These are phyloP conservation scores for Diaporthe sp. DNA, from an alignment of 2,329 filamentous ascomycete species.

Conservation along the genomic window DNA sequence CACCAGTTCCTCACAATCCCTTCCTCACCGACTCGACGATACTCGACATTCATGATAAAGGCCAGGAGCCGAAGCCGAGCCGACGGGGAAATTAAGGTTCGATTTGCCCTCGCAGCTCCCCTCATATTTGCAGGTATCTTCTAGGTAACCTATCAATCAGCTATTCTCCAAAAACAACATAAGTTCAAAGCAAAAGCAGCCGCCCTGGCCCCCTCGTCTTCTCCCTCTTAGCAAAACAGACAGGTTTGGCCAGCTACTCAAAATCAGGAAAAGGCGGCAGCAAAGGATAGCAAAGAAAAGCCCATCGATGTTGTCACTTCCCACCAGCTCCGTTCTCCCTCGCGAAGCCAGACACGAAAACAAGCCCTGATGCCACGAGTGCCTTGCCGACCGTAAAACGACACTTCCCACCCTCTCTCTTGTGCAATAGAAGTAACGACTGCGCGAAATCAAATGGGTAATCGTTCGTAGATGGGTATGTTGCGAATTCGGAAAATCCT, in stretches of 20 bases:
- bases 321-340: constrained; percentile 22
- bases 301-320: constrained; percentile 16
- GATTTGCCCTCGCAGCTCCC: constrained; percentile 34
- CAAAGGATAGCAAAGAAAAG: constrained; percentile 10
- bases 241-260: constrained; percentile 29
- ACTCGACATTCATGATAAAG: not conserved
- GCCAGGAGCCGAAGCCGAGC: not conserved
- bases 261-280: constrained; percentile 18
- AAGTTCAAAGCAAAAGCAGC: constrained; percentile 10
- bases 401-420: constrained; percentile 19
- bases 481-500: constrained; percentile 21
- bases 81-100: constrained; percentile 20
- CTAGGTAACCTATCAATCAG: constrained; percentile 36
- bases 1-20: not conserved
- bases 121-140: constrained; percentile 41
- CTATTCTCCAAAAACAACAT: constrained; percentile 19
- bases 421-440: constrained; percentile 23
- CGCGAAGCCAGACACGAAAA: not conserved
- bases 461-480: constrained; percentile 41
- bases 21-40: not conserved
- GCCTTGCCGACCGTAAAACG: constrained; percentile 9
- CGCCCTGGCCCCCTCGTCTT: not conserved
- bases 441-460: constrained; percentile 39
- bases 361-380: constrained; percentile 20
- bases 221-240: constrained; percentile 25